Evolutionary conservation across 1,284 basidiomycete genomes (phyloP).

Genomic region (Chalciporus sp.): DNA sequence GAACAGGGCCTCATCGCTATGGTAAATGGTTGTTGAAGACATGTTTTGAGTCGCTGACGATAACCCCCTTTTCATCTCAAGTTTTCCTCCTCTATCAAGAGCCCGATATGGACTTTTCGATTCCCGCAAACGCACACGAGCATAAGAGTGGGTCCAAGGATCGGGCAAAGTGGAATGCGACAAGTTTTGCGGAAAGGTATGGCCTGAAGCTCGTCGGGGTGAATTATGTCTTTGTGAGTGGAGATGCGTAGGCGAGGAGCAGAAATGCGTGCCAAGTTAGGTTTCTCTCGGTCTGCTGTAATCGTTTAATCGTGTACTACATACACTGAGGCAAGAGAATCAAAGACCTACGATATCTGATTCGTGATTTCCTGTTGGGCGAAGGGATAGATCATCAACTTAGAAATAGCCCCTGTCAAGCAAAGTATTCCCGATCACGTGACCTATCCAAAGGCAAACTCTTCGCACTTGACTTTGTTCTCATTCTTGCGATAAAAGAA

Average conservation of each 20-base stretch:
- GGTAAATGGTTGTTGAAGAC: constrained; percentile 37
- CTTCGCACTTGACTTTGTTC: neutral
- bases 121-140: constrained; percentile 52
- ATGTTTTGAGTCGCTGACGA: neutral
- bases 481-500: neutral
- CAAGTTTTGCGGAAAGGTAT: constrained; percentile 53
- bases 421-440: neutral
- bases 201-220: constrained; percentile 60
- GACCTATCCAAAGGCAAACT: neutral
- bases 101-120: constrained; percentile 43
- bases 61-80: constrained; percentile 18
- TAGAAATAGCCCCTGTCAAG: neutral
- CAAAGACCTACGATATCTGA: neutral
- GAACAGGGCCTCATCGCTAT: constrained; percentile 61
- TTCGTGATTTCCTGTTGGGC: no score
- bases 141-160: constrained; percentile 46
- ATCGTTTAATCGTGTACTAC: neutral
- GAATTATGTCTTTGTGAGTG: constrained; percentile 50
- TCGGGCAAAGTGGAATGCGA: constrained; percentile 55
- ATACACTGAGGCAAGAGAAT: neutral
- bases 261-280: no score
- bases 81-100: constrained; percentile 67
- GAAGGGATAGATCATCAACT: no score
- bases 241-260: constrained; percentile 16
- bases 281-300: neutral